These are phyloP conservation scores for Fusarium verrucosum DNA, from an alignment of 2,329 filamentous ascomycete species.

Conservation along the genomic window DNA sequence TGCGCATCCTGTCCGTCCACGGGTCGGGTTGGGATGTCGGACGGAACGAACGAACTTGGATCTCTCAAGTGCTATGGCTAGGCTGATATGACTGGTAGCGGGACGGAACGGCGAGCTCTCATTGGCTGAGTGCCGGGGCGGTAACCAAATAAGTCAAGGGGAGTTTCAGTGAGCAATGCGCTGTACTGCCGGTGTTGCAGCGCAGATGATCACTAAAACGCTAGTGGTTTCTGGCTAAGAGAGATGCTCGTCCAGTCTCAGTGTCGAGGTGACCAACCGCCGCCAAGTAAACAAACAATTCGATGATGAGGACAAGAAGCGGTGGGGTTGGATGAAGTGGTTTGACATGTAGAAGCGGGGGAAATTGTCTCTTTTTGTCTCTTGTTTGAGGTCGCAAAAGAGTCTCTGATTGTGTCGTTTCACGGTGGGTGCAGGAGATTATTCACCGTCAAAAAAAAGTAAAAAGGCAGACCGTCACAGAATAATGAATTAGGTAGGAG, in stretches of 20 bases:
- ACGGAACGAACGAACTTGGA: conserved; percentile 15
- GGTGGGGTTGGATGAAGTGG: conserved; percentile 27
- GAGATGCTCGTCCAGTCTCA: conserved; percentile 19
- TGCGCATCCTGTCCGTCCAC: conserved; percentile 44
- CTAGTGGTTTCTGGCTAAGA: conserved; percentile 24
- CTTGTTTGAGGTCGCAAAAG: conserved; percentile 13
- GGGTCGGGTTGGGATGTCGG: conserved; percentile 28
- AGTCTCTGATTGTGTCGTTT: not conserved
- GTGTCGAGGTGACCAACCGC: conserved; percentile 25
- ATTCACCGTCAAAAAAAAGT: conserved; percentile 8
- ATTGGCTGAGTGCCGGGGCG: conserved; percentile 32
- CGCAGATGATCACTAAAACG: conserved; percentile 21
- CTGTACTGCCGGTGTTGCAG: conserved; percentile 7
- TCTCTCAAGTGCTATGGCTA: conserved; percentile 30
- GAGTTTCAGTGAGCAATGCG: conserved; percentile 10
- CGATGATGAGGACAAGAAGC: conserved; percentile 21
- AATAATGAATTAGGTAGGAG: too few relatives aligned
- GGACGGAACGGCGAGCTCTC: conserved; percentile 27
- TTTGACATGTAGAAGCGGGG: conserved; percentile 14
- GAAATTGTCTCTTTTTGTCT: conserved; percentile 9
- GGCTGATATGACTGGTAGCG: conserved; percentile 27
- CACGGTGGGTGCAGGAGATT: conserved; percentile 1
- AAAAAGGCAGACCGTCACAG: conserved; percentile 17
- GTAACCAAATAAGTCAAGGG: conserved; percentile 34
- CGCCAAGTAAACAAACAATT: conserved; percentile 33